These are phyloP conservation scores for Gossypium anomalum DNA, from an alignment of 345 rosid genomes.

Conservation along the genomic window DNA sequence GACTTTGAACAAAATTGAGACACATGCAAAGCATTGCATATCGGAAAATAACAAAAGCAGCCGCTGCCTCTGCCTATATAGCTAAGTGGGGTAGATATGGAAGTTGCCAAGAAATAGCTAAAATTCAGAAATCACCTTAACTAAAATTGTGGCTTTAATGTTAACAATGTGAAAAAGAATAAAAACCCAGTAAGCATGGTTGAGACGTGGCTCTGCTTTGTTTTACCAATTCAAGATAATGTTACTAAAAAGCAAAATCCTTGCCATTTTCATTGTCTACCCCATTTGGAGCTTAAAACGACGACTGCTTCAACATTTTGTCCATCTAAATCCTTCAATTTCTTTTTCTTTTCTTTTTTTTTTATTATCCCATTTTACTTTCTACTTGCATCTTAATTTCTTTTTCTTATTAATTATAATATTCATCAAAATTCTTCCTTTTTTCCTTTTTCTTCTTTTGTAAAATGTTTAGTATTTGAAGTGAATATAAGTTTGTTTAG, in stretches of 20 bases:
- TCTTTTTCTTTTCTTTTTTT: too few species aligned
- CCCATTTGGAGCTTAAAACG: neutral
- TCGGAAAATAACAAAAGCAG: neutral
- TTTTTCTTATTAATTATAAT: too few species aligned
- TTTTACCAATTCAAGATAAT: neutral
- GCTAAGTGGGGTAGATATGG: neutral
- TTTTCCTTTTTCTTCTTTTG: too few species aligned
- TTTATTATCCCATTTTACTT: too few species aligned
- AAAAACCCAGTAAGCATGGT: neutral
- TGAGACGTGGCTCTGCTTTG: neutral
- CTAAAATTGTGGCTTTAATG: neutral
- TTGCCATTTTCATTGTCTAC: neutral
- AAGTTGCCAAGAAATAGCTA: neutral
- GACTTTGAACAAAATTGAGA: neutral
- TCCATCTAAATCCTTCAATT: neutral
- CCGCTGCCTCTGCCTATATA: neutral
- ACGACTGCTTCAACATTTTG: neutral
- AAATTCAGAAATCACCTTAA: neutral
- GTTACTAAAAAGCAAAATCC: neutral
- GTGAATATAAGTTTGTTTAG: too few species aligned
- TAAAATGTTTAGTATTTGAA: too few species aligned
- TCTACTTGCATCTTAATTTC: too few species aligned
- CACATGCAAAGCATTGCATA: neutral
- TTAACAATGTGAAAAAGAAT: neutral
- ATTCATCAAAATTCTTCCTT: too few species aligned